Percentiles rank a stretch among this genome's conserved stretches.
Conservation (phyloP, 441 rosid species). For the Corymbia calophylla region DNA sequence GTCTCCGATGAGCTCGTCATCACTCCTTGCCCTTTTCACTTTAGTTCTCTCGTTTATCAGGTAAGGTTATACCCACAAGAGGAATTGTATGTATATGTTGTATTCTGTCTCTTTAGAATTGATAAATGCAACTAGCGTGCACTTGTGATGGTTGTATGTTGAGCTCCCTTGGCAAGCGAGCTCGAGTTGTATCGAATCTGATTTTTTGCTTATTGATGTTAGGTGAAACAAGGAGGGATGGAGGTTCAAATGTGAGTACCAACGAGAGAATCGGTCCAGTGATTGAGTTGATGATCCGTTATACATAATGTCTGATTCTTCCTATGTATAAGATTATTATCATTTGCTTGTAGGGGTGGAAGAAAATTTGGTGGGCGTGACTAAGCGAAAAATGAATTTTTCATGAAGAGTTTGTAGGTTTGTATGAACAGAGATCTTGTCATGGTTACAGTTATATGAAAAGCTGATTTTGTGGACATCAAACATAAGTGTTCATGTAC, state of each 20-base stretch:
- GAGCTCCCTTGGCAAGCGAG: not conserved
- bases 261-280: not conserved
- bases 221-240: not conserved
- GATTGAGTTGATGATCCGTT: not conserved
- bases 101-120: not conserved
- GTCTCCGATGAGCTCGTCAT: too few species aligned
- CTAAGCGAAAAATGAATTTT: rapidly evolving
- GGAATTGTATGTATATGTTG: constrained; percentile 36
- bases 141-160: too few species aligned
- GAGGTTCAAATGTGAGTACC: not conserved
- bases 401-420: not conserved
- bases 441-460: not conserved
- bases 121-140: not conserved
- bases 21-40: rapidly evolving
- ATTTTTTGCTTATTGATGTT: not conserved
- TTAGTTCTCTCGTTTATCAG: too few species aligned
- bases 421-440: not conserved
- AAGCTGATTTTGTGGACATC: not conserved
- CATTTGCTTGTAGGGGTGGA: not conserved
- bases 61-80: constrained; percentile 4
- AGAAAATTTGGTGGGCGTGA: not conserved
- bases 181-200: not conserved
- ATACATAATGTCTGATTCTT: too few species aligned
- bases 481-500: not conserved
- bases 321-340: too few species aligned